phyloP scores from a whole-genome alignment of 805 yeast genomes.

The Myxozyma neotropica region DNA sequence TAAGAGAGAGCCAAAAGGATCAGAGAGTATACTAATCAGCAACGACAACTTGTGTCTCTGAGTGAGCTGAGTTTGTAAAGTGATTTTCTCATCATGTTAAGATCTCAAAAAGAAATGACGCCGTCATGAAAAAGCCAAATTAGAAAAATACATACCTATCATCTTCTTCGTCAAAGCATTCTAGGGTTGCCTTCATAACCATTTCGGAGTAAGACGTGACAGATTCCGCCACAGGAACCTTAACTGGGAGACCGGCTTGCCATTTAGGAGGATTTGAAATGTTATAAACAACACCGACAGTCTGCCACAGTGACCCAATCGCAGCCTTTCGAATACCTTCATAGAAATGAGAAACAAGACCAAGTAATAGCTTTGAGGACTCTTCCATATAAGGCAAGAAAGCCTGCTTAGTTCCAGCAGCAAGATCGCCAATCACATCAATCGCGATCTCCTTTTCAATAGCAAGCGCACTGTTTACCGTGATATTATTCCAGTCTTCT shows the following conservation, averaged over 20 bases:
- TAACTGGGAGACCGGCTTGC: constrained; percentile 47
- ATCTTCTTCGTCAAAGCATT: constrained; percentile 71
- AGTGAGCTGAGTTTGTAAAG: constrained; percentile 35
- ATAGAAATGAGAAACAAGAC: constrained; percentile 81
- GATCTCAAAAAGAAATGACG: not conserved
- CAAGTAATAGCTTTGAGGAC: constrained; percentile 62
- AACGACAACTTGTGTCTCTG: constrained; percentile 36
- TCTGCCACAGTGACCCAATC: constrained; percentile 77
- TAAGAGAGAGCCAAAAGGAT: not conserved
- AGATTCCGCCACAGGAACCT: constrained; percentile 51
- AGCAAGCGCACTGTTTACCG: constrained; percentile 92
- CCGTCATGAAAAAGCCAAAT: not conserved
- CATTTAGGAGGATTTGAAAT: constrained; percentile 38
- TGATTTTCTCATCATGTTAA: constrained; percentile 29
- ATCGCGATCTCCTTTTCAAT: constrained; percentile 96
- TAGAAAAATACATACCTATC: constrained; percentile 60
- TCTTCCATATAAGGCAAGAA: constrained; percentile 76
- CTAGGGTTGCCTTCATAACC: constrained; percentile 68
- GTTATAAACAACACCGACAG: constrained; percentile 65
- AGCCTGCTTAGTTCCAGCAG: constrained; percentile 78
- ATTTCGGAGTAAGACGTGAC: constrained; percentile 61
- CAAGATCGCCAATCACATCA: constrained; percentile 85
- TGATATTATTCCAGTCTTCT: constrained; percentile 71
- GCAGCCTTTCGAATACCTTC: constrained; percentile 88
- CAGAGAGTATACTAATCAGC: constrained; percentile 26